phyloP scores from a whole-genome alignment of 192 early-diverging fungal genomes.

The Chytriomyces sp. region DNA sequence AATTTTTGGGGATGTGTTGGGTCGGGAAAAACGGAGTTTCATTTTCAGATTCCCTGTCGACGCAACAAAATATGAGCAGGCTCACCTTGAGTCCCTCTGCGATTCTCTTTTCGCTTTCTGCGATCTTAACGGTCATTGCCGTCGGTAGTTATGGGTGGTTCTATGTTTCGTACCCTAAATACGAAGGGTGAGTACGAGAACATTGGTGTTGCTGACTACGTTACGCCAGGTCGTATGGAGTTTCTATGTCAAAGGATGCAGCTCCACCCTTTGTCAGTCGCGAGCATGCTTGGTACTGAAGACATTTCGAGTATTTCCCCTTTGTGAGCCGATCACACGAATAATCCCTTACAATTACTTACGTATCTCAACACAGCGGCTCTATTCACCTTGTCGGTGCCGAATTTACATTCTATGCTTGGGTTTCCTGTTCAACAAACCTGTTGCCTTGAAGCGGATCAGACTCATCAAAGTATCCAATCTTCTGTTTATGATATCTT shows the following conservation, averaged over 20 bases:
- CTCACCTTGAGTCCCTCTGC: neutral
- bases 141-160: slow-evolving; percentile 2
- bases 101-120: neutral
- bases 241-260: neutral
- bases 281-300: neutral
- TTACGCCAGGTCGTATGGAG: neutral
- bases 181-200: neutral
- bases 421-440: neutral
- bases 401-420: neutral
- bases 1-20: no score
- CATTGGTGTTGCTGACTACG: no score
- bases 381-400: neutral
- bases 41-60: no score
- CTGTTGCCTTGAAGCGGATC: neutral
- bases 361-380: neutral
- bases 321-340: neutral
- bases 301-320: neutral
- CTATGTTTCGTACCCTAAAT: neutral
- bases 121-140: neutral
- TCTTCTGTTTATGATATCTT: neutral
- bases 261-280: neutral
- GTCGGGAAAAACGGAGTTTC: no score
- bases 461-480: neutral
- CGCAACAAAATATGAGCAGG: no score
- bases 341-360: no score